phyloP scores from a whole-genome alignment of 805 yeast genomes.

The Lachancea cidri region DNA sequence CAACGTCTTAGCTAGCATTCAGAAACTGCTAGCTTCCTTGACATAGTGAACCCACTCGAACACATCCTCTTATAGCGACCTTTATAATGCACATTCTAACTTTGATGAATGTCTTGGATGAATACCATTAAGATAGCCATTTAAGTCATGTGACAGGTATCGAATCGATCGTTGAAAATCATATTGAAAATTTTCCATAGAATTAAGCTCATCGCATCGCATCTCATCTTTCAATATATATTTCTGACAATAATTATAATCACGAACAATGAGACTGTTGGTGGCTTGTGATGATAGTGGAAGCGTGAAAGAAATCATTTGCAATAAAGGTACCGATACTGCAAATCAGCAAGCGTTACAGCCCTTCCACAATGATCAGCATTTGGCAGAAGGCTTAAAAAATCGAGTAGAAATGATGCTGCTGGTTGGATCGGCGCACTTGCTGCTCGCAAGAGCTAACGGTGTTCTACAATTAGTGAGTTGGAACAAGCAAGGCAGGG shows the following conservation, averaged over 20 bases:
- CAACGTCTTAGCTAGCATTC: too few species aligned
- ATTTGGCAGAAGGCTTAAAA: constrained; percentile 38
- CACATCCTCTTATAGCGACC: too few species aligned
- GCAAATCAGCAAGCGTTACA: constrained; percentile 61
- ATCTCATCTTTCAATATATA: constrained; percentile 5
- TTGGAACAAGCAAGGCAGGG: constrained; percentile 23
- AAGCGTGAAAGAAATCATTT: constrained; percentile 56
- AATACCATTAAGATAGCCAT: too few species aligned
- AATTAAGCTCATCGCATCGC: constrained; percentile 11
- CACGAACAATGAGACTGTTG: constrained; percentile 52
- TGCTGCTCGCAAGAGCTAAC: constrained; percentile 42
- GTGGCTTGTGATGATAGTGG: constrained; percentile 67
- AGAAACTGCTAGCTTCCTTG: too few species aligned
- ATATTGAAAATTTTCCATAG: constrained; percentile 1
- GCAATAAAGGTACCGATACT: constrained; percentile 71
- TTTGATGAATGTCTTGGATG: too few species aligned
- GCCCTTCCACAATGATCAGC: constrained; percentile 50
- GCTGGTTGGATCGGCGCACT: constrained; percentile 29
- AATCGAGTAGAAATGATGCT: constrained; percentile 36
- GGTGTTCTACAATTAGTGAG: constrained; percentile 40
- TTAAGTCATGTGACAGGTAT: too few species aligned
- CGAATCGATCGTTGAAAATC: background rate
- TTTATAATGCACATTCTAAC: too few species aligned
- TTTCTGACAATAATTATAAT: background rate
- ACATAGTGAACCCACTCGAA: too few species aligned